These are phyloP conservation scores for Nematodospora valgi DNA, from an alignment of 805 yeast genomes.

Conservation along the genomic window DNA sequence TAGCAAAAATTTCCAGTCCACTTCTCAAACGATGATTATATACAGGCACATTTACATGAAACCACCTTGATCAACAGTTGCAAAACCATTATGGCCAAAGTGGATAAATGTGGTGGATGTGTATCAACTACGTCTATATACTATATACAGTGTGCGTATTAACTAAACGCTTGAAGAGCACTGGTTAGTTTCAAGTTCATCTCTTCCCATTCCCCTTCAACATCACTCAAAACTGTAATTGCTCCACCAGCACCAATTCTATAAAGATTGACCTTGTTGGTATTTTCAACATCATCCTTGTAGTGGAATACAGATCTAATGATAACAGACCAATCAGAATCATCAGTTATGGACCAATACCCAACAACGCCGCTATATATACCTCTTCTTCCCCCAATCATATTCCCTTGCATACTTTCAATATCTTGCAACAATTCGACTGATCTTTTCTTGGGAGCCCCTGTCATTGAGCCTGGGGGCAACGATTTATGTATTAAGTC, in stretches of 20 bases:
- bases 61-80: too few relatives aligned
- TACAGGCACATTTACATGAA: too few relatives aligned
- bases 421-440: constrained; percentile 72
- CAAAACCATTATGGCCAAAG: too few relatives aligned
- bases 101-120: too few relatives aligned
- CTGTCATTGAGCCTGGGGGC: constrained; percentile 99
- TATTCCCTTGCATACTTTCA: constrained; percentile 42
- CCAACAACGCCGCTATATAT: constrained; percentile 94
- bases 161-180: constrained; percentile 67
- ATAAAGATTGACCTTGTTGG: constrained; percentile 46
- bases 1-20: too few relatives aligned
- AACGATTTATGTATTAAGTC: constrained; percentile 75
- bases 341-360: constrained; percentile 85
- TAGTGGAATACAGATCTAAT: constrained; percentile 81
- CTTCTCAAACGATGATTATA: too few relatives aligned
- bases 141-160: constrained; percentile 5
- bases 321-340: constrained; percentile 94
- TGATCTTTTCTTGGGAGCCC: constrained; percentile 94
- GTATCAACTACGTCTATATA: too few relatives aligned
- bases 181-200: constrained; percentile 78
- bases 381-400: constrained; percentile 57
- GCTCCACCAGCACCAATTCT: constrained; percentile 99
- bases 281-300: constrained; percentile 40
- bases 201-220: constrained; percentile 89
- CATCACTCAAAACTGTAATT: constrained; percentile 80